Conservation (phyloP, 805 yeast species). For the Candida tallmaniae region DNA sequence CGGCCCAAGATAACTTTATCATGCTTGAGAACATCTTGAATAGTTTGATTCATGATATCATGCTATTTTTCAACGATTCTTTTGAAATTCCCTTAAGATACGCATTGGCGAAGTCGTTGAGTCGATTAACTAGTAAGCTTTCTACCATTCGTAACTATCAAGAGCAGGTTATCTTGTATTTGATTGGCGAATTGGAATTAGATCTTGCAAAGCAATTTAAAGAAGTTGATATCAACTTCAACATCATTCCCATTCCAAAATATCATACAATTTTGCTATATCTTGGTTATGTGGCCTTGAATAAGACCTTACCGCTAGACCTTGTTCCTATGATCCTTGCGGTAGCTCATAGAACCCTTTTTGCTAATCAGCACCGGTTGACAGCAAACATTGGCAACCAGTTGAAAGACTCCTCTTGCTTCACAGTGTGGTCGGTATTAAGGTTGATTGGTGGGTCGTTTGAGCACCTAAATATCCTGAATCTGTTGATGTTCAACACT, state of each 20-base stretch:
- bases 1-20: slow-evolving; percentile 25
- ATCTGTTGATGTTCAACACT: slow-evolving; percentile 15
- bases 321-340: slow-evolving; percentile 23
- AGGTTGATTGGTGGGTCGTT: slow-evolving; percentile 30
- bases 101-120: slow-evolving; percentile 61
- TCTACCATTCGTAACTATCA: slow-evolving; percentile 30
- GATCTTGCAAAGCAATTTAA: slow-evolving; percentile 1
- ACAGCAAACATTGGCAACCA: slow-evolving; percentile 58
- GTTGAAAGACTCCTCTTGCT: slow-evolving; percentile 81
- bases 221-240: slow-evolving; percentile 4
- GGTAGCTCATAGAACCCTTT: slow-evolving; percentile 43
- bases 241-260: slow-evolving; percentile 21
- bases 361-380: slow-evolving; percentile 53
- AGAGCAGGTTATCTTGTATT: slow-evolving; percentile 35
- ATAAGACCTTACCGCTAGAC: slow-evolving; percentile 19
- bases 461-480: not conserved
- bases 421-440: slow-evolving; percentile 74
- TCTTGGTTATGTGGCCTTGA: slow-evolving; percentile 41
- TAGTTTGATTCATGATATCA: slow-evolving; percentile 37
- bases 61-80: slow-evolving; percentile 25
- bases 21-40: slow-evolving; percentile 47
- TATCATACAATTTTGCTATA: slow-evolving; percentile 59
- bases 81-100: slow-evolving; percentile 57
- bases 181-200: slow-evolving; percentile 29
- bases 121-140: slow-evolving; percentile 40